Evolutionary conservation across 768 basidiomycete genomes (phyloP), one percentile per base, ranked within the genome.

Genomic region (Psilocybe sp.): DNA sequence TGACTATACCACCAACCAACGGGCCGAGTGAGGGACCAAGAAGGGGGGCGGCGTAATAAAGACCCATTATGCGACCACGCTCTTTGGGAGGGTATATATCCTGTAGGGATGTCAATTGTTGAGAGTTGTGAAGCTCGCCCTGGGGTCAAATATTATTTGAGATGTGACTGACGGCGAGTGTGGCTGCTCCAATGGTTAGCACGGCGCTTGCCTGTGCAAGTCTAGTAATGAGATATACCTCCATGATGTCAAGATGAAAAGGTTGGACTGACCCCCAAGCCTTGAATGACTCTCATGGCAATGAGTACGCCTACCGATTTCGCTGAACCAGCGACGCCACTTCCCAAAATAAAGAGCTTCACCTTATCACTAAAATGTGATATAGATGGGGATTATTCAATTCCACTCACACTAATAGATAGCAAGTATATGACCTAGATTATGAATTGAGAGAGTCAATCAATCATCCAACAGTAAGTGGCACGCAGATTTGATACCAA

Each of bases 1-100:
- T 81, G 4, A 89, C 65, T 2, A 67, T 73, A 0, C 88, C 87
- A 1, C 88, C 88, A 35, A 89, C 52, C n/a, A 89, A 72, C 2
- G 86, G 85, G 0, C 85, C 87, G 1, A 87, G 56, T 23, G 77
- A 55, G 70, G 81, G 80, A 1, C 89, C 89, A 19, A 92, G 76
- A 15, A 90, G 74, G 0, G 89, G 88, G 13, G 89, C 82, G 12
- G 80, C 81, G 53, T 85, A 90, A 66, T 82, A 91, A 12, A 88
- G 70, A 0, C 90, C 89, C 77, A 91, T 85, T 72, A 49, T 40
- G 8, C 32, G 40, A 16, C 47, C 52, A 34, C 47, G 44, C 38
- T 53, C 46, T 20, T 49, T 48, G 9, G 52, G 42, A 31, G 48
- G 47, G 38, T 53, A 53, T 20, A 53, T 54, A 41, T 46, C 53